These are phyloP conservation scores for Trichophyton equinum DNA, from an alignment of 2,329 filamentous ascomycete species.

Conservation along the genomic window DNA sequence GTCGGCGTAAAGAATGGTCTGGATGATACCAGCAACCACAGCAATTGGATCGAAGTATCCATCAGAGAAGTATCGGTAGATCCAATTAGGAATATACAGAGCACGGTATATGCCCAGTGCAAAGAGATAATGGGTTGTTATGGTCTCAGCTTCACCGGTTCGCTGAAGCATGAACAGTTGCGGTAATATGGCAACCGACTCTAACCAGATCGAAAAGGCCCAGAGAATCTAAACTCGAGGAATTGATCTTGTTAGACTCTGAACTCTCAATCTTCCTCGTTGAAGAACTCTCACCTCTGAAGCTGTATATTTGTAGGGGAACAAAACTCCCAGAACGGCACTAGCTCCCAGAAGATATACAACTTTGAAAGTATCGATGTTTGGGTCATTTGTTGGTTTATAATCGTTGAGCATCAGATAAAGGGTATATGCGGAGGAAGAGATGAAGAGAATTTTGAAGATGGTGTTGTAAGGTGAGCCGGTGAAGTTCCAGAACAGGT, in stretches of 20 bases:
- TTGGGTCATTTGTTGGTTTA: constrained; percentile 94
- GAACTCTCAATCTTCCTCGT: background rate
- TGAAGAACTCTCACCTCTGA: constrained; percentile 42
- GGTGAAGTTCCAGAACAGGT: constrained; percentile 76
- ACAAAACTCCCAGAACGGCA: constrained; percentile 62
- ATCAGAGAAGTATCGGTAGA: constrained; percentile 77
- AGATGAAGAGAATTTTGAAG: constrained; percentile 94
- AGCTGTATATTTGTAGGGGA: constrained; percentile 71
- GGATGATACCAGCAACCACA: constrained; percentile 75
- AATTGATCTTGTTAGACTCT: constrained; percentile 6
- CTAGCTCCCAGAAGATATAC: constrained; percentile 82
- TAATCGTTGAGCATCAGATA: constrained; percentile 97
- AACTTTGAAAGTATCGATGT: constrained; percentile 93
- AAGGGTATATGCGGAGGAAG: constrained; percentile 79
- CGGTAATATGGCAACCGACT: constrained; percentile 89
- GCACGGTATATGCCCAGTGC: constrained; percentile 83
- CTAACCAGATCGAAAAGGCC: constrained; percentile 97
- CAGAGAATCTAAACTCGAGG: constrained; percentile 58
- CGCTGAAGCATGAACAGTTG: constrained; percentile 97
- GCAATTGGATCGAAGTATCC: constrained; percentile 75
- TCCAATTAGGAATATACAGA: constrained; percentile 97
- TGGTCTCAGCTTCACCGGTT: constrained; percentile 97
- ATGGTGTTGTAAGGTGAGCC: constrained; percentile 78
- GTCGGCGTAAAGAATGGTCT: constrained; percentile 93
- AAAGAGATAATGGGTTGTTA: constrained; percentile 95